Conservation (phyloP, 202 grass and related monocot species). For the Brachypodium distachyon region DNA sequence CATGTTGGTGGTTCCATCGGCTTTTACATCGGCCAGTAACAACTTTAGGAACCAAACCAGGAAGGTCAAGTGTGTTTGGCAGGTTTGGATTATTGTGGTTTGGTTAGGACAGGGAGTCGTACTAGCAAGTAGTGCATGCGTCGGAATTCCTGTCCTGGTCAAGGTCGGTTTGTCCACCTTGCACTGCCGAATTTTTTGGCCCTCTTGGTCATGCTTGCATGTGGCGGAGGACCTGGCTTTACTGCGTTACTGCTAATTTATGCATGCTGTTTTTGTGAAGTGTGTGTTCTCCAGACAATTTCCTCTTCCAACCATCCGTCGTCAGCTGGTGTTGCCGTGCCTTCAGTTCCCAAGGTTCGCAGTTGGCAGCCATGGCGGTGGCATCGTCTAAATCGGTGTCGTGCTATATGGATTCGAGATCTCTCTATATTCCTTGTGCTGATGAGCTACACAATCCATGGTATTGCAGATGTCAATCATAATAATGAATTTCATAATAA, state of each 20-base stretch:
- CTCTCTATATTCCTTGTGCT: no score
- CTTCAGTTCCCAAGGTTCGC: no score
- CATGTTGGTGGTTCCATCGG: constrained; percentile 13
- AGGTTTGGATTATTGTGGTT: constrained; percentile 41
- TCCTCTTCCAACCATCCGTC: no score
- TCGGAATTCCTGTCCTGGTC: constrained; percentile 32
- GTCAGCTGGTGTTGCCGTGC: no score
- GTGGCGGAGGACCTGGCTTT: background rate
- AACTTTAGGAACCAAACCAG: constrained; percentile 20
- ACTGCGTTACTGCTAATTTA: background rate
- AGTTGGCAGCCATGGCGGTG: no score
- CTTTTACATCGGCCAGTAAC: constrained; percentile 27
- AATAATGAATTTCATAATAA: no score
- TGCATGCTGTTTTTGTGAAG: no score
- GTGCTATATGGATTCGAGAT: no score
- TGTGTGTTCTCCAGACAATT: no score
- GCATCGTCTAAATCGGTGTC: no score
- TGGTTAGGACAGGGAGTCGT: background rate
- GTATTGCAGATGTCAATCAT: no score
- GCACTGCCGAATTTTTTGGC: constrained; percentile 12
- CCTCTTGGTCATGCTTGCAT: background rate
- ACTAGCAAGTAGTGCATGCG: background rate
- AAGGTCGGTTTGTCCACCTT: constrained; percentile 9
- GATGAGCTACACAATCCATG: no score
- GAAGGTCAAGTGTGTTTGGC: constrained; percentile 54